These are phyloP conservation scores for Naganishia vaughanmartiniae DNA, from an alignment of 768 basidiomycete genomes.

Conservation along the genomic window DNA sequence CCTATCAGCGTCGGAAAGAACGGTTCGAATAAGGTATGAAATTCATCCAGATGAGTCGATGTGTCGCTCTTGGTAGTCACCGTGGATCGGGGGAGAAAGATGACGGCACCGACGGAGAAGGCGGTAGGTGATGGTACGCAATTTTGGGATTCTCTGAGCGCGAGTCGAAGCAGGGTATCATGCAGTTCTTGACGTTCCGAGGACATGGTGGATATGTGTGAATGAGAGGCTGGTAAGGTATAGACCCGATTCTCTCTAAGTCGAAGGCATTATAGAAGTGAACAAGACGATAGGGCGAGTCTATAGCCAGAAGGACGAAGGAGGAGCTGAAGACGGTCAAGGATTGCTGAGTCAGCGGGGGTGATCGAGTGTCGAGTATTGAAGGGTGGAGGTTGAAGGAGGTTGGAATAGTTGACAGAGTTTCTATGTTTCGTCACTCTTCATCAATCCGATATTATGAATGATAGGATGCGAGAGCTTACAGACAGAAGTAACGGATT, in stretches of 20 bases:
- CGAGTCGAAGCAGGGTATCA: slow-evolving; percentile 43
- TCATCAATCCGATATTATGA: too few relatives aligned
- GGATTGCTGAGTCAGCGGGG: background rate
- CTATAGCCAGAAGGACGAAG: background rate
- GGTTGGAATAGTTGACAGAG: too few relatives aligned
- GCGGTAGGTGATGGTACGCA: slow-evolving; percentile 45
- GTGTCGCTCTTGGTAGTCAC: background rate
- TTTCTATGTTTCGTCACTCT: too few relatives aligned
- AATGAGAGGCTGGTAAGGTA: background rate
- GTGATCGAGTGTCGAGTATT: background rate
- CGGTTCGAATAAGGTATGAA: slow-evolving; percentile 31
- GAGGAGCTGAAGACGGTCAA: background rate
- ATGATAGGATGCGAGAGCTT: too few relatives aligned
- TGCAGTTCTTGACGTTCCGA: slow-evolving; percentile 27
- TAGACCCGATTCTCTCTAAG: background rate
- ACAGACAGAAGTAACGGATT: too few relatives aligned
- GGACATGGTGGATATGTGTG: background rate
- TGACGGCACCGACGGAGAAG: slow-evolving; percentile 48
- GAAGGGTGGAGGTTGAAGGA: background rate
- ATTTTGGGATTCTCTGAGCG: slow-evolving; percentile 40
- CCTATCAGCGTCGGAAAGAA: slow-evolving; percentile 36
- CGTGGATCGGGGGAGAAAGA: slow-evolving; percentile 43
- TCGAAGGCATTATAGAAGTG: too few relatives aligned
- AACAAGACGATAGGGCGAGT: too few relatives aligned
- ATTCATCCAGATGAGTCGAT: background rate